Percentiles rank a stretch among this genome's conserved stretches.
phyloP scores from a whole-genome alignment of 306 rosid genomes.

The Quercus suber region DNA sequence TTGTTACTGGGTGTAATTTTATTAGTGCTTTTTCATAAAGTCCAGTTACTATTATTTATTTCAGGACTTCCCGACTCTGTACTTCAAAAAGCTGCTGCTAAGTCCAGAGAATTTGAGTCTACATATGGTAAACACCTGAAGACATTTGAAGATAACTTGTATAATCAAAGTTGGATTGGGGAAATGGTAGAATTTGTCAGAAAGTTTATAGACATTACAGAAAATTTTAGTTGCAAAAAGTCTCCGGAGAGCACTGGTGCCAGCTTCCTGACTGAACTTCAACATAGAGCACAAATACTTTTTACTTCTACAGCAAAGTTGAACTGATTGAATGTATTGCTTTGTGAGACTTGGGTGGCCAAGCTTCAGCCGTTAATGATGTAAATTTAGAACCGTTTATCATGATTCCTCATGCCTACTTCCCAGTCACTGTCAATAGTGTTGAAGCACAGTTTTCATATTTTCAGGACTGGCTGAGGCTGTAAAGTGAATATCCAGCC shows the following conservation, averaged over 20 bases:
- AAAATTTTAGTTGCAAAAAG: constrained; percentile 34
- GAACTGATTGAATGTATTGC: constrained; percentile 1
- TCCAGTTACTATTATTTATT: not conserved
- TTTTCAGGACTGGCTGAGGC: not conserved
- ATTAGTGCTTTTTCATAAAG: not conserved
- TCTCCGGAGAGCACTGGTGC: constrained; percentile 20
- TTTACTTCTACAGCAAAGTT: constrained; percentile 28
- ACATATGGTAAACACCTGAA: constrained; percentile 51
- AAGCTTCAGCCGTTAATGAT: not conserved
- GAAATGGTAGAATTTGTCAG: constrained; percentile 33
- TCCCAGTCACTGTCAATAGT: not conserved
- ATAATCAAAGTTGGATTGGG: constrained; percentile 33
- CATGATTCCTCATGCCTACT: not conserved
- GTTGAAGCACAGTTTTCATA: not conserved
- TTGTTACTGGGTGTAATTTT: not conserved
- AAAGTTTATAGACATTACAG: constrained; percentile 30
- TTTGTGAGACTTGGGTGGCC: constrained; percentile 13
- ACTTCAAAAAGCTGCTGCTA: constrained; percentile 71
- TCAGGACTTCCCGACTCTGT: constrained; percentile 61
- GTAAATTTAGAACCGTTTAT: not conserved
- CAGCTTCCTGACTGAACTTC: constrained; percentile 46
- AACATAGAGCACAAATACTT: constrained; percentile 42
- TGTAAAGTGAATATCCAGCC: not conserved
- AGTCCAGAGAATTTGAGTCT: constrained; percentile 84
- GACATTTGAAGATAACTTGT: constrained; percentile 19